Conservation (phyloP, 169 alveolate species). For the Perkinsus marinus region DNA sequence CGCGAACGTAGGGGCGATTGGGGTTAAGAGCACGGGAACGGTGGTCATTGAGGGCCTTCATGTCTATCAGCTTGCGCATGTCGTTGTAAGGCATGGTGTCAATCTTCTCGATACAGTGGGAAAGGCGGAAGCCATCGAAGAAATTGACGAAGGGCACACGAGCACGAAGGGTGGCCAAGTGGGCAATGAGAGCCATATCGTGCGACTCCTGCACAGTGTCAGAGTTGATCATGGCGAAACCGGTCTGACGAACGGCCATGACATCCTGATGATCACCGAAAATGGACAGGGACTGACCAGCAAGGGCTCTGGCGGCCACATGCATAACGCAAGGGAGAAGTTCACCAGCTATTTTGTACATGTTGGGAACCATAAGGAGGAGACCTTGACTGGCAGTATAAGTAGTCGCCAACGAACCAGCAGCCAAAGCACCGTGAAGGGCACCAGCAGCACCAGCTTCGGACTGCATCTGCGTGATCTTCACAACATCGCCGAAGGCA, state of each 20-base stretch:
- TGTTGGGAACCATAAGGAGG: conserved; percentile 37
- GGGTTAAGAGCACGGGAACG: conserved; percentile 33
- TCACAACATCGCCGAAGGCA: conserved; percentile 33
- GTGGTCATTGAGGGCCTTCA: not conserved
- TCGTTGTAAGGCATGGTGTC: conserved; percentile 1
- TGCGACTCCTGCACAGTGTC: conserved; percentile 38
- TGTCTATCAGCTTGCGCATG: not conserved
- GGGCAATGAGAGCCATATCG: conserved; percentile 37
- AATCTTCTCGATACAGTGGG: conserved; percentile 35
- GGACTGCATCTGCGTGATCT: conserved; percentile 42
- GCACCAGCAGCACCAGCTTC: conserved; percentile 51
- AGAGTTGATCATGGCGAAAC: conserved; percentile 38
- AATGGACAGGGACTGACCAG: conserved; percentile 39
- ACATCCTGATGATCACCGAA: conserved; percentile 46
- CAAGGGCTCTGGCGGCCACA: conserved; percentile 41
- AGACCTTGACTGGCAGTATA: conserved; percentile 42
- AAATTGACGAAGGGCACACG: conserved; percentile 41
- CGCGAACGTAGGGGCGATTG: conserved; percentile 37
- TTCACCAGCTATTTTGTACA: conserved; percentile 46
- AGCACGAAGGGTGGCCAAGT: conserved; percentile 33
- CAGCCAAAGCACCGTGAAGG: conserved; percentile 38
- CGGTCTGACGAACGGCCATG: conserved; percentile 41
- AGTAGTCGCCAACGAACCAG: conserved; percentile 34
- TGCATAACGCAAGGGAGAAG: conserved; percentile 43
- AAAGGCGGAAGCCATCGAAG: conserved; percentile 43